A percentile compares a stretch with the other conserved stretches of the same genome.
Conservation (phyloP, 2,329 filamentous ascomycete genomes). For the Xylariaceae sp. region DNA sequence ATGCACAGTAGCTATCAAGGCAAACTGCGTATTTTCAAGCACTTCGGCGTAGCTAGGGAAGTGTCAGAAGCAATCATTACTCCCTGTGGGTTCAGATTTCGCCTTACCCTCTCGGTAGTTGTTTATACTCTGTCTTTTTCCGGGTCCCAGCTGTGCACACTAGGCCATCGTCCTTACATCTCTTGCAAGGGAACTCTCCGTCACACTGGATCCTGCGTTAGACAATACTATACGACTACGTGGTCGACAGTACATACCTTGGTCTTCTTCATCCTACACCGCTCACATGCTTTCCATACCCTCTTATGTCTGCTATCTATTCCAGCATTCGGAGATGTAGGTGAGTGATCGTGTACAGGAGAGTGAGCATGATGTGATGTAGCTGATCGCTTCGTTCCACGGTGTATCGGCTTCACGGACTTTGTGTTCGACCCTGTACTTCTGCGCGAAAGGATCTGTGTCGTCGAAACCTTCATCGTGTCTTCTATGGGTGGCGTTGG, state of each 20-base stretch:
- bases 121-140: constrained; percentile 67
- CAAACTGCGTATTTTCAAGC: constrained; percentile 61
- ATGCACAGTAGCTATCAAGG: constrained; percentile 60
- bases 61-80: constrained; percentile 4
- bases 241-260: constrained; percentile 45
- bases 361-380: constrained; percentile 33
- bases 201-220: constrained; percentile 47
- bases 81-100: not conserved
- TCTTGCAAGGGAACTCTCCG: constrained; percentile 62
- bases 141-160: constrained; percentile 60
- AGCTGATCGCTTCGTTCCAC: constrained; percentile 48
- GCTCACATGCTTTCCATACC: constrained; percentile 64
- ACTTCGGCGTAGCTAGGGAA: constrained; percentile 56
- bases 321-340: constrained; percentile 32
- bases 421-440: constrained; percentile 39
- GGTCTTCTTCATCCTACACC: constrained; percentile 67
- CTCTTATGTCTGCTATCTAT: constrained; percentile 59
- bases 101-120: constrained; percentile 57
- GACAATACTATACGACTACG: not conserved
- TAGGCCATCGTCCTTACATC: constrained; percentile 62
- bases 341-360: constrained; percentile 37
- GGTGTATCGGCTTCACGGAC: constrained; percentile 47
- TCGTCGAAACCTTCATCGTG: constrained; percentile 22
- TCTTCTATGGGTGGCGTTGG: constrained; percentile 50
- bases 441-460: constrained; percentile 20